Evolutionary conservation across 2,329 filamentous ascomycete species (phyloP).

Genomic region (Penicillium hordei): DNA sequence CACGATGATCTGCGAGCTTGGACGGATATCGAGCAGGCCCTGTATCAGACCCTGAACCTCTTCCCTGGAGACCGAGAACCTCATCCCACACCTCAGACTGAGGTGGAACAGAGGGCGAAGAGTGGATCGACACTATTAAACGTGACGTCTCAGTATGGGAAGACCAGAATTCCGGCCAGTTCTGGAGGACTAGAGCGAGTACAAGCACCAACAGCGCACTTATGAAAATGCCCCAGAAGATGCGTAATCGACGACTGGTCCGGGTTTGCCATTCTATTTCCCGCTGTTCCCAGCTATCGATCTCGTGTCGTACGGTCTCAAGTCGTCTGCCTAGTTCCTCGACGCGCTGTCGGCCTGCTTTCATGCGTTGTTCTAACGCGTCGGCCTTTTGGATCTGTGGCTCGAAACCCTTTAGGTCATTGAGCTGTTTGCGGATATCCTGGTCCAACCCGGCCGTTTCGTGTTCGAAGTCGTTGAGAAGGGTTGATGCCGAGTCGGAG

Average conservation of each 20-base stretch:
- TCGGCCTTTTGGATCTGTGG: constrained; percentile 40
- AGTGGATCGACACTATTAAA: constrained; percentile 17
- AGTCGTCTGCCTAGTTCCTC: constrained; percentile 40
- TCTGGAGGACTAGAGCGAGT: constrained; percentile 31
- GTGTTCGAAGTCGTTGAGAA: constrained; percentile 42
- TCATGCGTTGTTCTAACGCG: constrained; percentile 42
- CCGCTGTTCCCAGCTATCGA: constrained; percentile 44
- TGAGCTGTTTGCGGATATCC: constrained; percentile 40
- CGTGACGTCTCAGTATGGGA: constrained; percentile 3
- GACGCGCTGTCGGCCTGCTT: constrained; percentile 35
- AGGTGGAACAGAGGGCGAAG: constrained; percentile 8
- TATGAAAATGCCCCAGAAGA: constrained; percentile 38
- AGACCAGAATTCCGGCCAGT: constrained; percentile 18
- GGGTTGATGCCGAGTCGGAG: constrained; percentile 35
- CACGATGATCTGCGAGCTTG: constrained; percentile 22
- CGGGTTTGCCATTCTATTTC: constrained; percentile 46
- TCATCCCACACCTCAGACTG: constrained; percentile 10
- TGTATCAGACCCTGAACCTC: background rate
- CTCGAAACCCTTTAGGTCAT: constrained; percentile 40
- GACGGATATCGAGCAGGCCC: constrained; percentile 20
- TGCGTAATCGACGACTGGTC: constrained; percentile 39
- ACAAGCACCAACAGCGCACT: constrained; percentile 31
- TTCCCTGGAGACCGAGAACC: background rate
- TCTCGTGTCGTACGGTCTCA: constrained; percentile 39
- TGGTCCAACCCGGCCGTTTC: constrained; percentile 38